A percentile compares a stretch with the other conserved stretches of the same genome.
Evolutionary conservation across 192 early-diverging fungal genomes (phyloP).

Genomic region (Coemansia asiatica): DNA sequence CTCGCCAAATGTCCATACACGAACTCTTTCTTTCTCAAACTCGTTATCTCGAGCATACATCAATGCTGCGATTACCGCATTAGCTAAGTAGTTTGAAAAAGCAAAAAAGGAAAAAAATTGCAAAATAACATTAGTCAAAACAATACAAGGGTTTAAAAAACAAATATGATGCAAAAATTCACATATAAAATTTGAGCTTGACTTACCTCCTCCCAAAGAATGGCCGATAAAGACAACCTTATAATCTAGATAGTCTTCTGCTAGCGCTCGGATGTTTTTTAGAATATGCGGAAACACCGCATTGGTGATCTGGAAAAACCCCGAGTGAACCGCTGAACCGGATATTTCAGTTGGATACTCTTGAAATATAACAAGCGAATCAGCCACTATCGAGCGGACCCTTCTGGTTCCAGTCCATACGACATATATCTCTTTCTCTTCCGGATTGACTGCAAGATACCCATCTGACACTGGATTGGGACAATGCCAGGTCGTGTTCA

Average conservation of each 20-base stretch:
- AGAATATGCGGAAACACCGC: constrained; percentile 38
- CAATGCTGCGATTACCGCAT: constrained; percentile 44
- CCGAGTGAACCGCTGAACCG: constrained; percentile 35
- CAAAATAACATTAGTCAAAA: neutral
- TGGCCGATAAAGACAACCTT: constrained; percentile 50
- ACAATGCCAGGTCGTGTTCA: constrained; percentile 55
- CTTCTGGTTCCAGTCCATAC: constrained; percentile 49
- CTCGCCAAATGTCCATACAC: constrained; percentile 56
- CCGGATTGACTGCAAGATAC: constrained; percentile 34
- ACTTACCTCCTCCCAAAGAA: constrained; percentile 51
- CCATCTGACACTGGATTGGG: constrained; percentile 48
- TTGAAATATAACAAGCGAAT: constrained; percentile 33
- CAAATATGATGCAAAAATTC: too few relatives aligned
- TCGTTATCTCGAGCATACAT: constrained; percentile 45
- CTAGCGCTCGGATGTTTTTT: constrained; percentile 41
- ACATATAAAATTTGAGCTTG: neutral
- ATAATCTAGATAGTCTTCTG: constrained; percentile 28
- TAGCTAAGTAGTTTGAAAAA: constrained; percentile 25
- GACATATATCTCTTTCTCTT: constrained; percentile 49
- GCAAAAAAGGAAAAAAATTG: neutral
- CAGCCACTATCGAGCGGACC: constrained; percentile 36
- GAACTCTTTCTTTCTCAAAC: constrained; percentile 28
- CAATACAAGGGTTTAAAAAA: neutral
- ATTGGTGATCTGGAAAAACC: constrained; percentile 40
- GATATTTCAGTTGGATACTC: constrained; percentile 30